Conservation (phyloP, 345 rosid species). For the Populus simonii region DNA sequence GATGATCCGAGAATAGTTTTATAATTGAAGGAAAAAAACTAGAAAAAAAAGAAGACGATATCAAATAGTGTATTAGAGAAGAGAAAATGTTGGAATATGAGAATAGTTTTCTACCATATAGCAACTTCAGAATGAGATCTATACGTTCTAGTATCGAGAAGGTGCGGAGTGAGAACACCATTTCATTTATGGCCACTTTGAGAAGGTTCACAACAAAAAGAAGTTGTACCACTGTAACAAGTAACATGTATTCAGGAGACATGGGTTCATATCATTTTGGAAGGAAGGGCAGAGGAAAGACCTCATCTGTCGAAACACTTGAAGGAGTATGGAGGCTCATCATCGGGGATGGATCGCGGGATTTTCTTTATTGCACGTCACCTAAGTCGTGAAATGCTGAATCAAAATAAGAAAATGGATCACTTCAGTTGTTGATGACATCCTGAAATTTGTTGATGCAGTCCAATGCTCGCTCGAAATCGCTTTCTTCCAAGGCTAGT, state of each 20-base stretch:
- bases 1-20: too few species aligned
- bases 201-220: not conserved
- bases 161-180: too few species aligned
- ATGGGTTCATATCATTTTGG: too few species aligned
- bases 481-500: slow-evolving; percentile 60
- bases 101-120: too few species aligned
- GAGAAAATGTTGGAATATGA: not conserved
- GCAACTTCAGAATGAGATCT: too few species aligned
- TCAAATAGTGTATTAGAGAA: not conserved
- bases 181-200: not conserved
- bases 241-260: not conserved
- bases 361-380: slow-evolving; percentile 7
- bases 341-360: not conserved
- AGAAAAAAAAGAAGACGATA: too few species aligned
- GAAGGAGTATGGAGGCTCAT: not conserved
- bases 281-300: not conserved
- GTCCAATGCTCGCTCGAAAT: slow-evolving; percentile 69
- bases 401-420: not conserved
- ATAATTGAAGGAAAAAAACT: too few species aligned
- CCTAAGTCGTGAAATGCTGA: not conserved
- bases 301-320: not conserved
- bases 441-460: slow-evolving; percentile 56
- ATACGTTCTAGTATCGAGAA: too few species aligned
- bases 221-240: not conserved
- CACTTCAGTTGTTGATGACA: slow-evolving; percentile 21